Evolutionary conservation across 192 early-diverging fungal species (phyloP), one percentile per base, ranked within the genome.

Genomic region (Mortierella alpina): DNA sequence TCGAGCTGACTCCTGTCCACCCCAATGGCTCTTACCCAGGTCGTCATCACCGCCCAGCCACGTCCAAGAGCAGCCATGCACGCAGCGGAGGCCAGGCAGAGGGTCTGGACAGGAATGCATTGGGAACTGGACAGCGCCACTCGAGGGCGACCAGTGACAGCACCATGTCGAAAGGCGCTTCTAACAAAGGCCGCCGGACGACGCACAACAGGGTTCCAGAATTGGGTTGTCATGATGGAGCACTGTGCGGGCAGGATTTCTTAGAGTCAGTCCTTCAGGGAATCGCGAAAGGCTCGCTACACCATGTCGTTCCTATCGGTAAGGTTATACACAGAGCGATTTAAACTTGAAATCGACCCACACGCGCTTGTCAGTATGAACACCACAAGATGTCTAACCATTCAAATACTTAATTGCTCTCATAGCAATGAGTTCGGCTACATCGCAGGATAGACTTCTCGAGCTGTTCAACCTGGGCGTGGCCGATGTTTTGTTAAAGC

Each of bases 401-500:
- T 53, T 7, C 41, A n/a, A 40, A 1, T 66, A n/a, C 53, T 15
- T 39, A 6, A 12, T 9, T 49, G 50, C 46, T 50, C 31, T 4
- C 58, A 11, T 62, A 82, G 72, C 80, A 17, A 54, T 82, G 10
- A 72, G 71, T 63, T 75, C 72, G 20, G 20, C 66, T n/a, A 61
- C 31, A 61, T 75, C 75, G 13, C 75, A 74, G 45, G 71, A 84
- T 17, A 84, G 84, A 39, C 87, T 88, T 71, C 18, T 79, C 23
- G 74, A 86, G 39, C 81, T 87, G 42, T 73, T 90, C 50, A 82
- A 90, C 15, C 56, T 82, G 31, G 89, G 89, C 10, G 87, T 87
- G n/a, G 82, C 70, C 8, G 89, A 90, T 72, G 88, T 83, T 68
- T 51, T 90, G 50, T 23, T 90, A 15, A 90, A 88, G 72, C 89